Evolutionary conservation across 2,329 filamentous ascomycete species (phyloP).

Genomic region (Fusarium mexicanum): DNA sequence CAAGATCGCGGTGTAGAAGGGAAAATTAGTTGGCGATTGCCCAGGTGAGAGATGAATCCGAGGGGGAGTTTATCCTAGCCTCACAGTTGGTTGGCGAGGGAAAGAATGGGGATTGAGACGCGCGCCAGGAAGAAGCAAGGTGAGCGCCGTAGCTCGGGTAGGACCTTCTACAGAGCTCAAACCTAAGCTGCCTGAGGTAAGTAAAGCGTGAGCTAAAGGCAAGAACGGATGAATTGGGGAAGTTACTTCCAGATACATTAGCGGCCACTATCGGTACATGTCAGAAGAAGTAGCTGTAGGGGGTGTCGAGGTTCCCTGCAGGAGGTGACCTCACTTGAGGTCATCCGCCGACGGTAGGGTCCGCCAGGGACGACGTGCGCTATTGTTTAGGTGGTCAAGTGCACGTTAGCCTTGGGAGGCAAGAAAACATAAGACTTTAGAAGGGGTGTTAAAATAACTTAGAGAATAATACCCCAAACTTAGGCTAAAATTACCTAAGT

Average conservation of each 20-base stretch:
- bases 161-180: conserved; percentile 28
- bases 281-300: conserved; percentile 5
- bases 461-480: too few relatives aligned
- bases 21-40: conserved; percentile 24
- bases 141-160: conserved; percentile 22
- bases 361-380: conserved; percentile 34
- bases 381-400: conserved; percentile 31
- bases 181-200: conserved; percentile 25
- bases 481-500: too few relatives aligned
- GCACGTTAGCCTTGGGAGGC: background rate
- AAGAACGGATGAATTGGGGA: conserved; percentile 16
- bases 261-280: background rate
- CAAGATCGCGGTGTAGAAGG: conserved; percentile 28
- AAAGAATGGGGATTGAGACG: conserved; percentile 39
- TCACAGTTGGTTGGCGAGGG: conserved; percentile 37
- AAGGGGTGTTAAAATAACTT: too few relatives aligned
- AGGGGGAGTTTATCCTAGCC: conserved; percentile 32
- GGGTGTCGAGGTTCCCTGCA: background rate
- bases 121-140: conserved; percentile 39
- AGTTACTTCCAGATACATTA: conserved; percentile 15
- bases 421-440: too few relatives aligned
- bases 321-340: conserved; percentile 30
- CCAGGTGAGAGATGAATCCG: conserved; percentile 35
- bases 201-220: conserved; percentile 18
- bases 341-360: conserved; percentile 32